Base-by-base conservation (phyloP, 78 protist genomes). In the Cyanophora paradoxa region DNA sequence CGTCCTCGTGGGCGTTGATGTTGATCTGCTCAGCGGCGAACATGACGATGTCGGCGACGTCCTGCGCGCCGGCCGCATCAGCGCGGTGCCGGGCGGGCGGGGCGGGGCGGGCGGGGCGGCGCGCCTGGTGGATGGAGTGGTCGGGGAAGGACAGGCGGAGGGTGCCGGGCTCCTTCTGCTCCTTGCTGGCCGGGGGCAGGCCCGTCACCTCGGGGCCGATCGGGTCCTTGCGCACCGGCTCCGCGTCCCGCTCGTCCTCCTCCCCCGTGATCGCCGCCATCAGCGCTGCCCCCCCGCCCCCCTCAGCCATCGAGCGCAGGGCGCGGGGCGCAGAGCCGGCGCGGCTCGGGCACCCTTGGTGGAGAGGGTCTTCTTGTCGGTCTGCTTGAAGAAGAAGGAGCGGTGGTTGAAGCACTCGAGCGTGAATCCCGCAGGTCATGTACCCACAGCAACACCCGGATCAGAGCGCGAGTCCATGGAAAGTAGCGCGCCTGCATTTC, bases 391-490 rank as follows among this genome's bases (percentile, higher is more conserved):
- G 75, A 66, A 73, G 72, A 79, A 79, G 71, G 68, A 44, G 74
- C 79, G 78, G 33, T 79, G 84, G 78, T 93, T 94, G 46, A 89
- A 71, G 28, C 90, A 70, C 50, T 82, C 36, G 41, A 19, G 26
- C 31, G 33, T 58, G 31, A 69, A 54, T 57, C 33, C 40, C 24
- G 37, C 31, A 26, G 46, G 40, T 31, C 58, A 22, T 59, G 69
- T 73, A 87, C 80, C 24, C 81, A 79, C 39, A 85, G 78, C 97
- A 93, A 90, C 16, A 70, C 34, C 58, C 84, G n/a, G n/a, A n/a
- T n/a, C n/a, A n/a, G n/a, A n/a, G n/a, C n/a, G n/a, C n/a, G n/a
- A n/a, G n/a, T n/a, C n/a, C n/a, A n/a, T n/a, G n/a, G n/a, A n/a
- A n/a, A n/a, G n/a, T n/a, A n/a, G n/a, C n/a, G n/a, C n/a, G n/a